Percentiles rank a stretch among this genome's conserved stretches.
Conservation (phyloP, 805 yeast genomes). For the Huiozyma naganishii region DNA sequence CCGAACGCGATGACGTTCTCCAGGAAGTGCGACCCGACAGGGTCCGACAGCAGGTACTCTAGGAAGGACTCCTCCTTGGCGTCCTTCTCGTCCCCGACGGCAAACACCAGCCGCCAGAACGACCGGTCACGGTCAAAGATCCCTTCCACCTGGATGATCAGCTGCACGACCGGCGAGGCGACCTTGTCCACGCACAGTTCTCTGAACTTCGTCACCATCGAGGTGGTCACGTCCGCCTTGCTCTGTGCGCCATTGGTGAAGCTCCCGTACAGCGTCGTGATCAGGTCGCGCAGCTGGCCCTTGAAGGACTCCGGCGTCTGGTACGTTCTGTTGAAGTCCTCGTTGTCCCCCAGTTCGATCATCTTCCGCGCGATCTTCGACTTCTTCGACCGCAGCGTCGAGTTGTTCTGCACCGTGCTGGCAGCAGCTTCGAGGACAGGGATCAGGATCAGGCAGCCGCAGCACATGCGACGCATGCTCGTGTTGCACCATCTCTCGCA, state of each 20-base stretch:
- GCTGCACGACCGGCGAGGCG: slow-evolving; percentile 81
- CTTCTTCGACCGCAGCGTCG: slow-evolving; percentile 70
- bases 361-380: slow-evolving; percentile 85
- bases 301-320: slow-evolving; percentile 65
- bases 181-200: slow-evolving; percentile 67
- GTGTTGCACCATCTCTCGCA: too few species aligned
- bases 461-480: slow-evolving; percentile 55
- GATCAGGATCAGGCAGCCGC: slow-evolving; percentile 56
- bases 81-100: slow-evolving; percentile 40
- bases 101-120: slow-evolving; percentile 57
- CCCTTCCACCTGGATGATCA: slow-evolving; percentile 72
- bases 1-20: slow-evolving; percentile 59
- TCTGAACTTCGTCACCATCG: slow-evolving; percentile 44
- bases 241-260: slow-evolving; percentile 21
- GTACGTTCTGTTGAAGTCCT: slow-evolving; percentile 54
- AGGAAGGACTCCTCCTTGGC: slow-evolving; percentile 66
- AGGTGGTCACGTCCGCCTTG: slow-evolving; percentile 19
- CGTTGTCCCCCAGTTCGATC: slow-evolving; percentile 77
- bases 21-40: slow-evolving; percentile 90
- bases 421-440: slow-evolving; percentile 73
- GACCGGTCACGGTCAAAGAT: slow-evolving; percentile 63
- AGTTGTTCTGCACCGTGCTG: slow-evolving; percentile 54
- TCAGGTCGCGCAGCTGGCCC: slow-evolving; percentile 41
- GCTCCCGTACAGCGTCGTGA: slow-evolving; percentile 31
- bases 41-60: slow-evolving; percentile 71